Base-by-base conservation (phyloP, 495 filamentous ascomycete species). In the Margaritispora aquatica region DNA sequence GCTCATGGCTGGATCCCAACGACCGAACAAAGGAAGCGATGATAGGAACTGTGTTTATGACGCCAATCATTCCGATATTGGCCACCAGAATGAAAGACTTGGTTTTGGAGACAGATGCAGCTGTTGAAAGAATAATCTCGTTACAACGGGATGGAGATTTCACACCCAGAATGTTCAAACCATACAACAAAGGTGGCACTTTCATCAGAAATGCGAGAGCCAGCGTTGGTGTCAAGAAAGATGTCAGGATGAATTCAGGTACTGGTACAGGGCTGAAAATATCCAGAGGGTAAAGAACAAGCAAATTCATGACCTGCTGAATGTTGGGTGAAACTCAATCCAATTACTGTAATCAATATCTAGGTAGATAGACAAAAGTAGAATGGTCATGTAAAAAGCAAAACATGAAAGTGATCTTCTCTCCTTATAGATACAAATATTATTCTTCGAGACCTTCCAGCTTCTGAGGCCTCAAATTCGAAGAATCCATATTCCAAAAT, bases 1-100 rank as follows among this genome's bases (percentile, higher is more conserved):
- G 87, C 20, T 75, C 62, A 29, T 34, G 29, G 29, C 29, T 34
- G 44, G 31, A 22, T 34, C 69, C 26, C 51, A 29, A 8, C 47
- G 47, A 17, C 5, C 24, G 21, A 2, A 51, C 20, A 1, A 23
- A 59, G 31, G 29, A 57, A 36, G 29, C 63, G 38, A 31, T 57
- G 24, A 44, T 44, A n/a, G 65, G 62, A 5, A 59, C 65, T 2
- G 55, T 27, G 20, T 21, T 44, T 21, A n/a, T 67, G 13, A 26
- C 26, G 17, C 51, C 54, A 19, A n/a, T 50, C 17, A 17, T 31
- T 8, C 20, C 20, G 20, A 34, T 51, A n/a, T 9, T 58, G 15
- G 55, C 10, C 19, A 59, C 21, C 8, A 20, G n/a, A 17, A 49
- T 24, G 26, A 27, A 26, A 24, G 57, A 63, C 11, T 26, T 68